phyloP scores from a whole-genome alignment of 768 basidiomycete genomes.

The Russula brevipes region DNA sequence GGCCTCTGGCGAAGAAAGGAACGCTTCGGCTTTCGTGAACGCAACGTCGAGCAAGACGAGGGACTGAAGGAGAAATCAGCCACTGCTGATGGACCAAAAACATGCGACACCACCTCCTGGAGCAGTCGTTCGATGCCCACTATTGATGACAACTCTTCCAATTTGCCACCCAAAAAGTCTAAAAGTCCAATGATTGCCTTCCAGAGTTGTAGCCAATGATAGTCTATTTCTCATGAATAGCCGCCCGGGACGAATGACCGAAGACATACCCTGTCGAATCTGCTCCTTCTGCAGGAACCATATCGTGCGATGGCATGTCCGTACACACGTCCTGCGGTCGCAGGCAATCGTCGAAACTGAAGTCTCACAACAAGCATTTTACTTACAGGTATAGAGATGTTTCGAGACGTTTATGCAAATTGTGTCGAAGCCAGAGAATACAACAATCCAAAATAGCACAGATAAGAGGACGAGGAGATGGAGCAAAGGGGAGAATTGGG shows the following conservation, averaged over 20 bases:
- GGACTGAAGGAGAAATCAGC: constrained; percentile 35
- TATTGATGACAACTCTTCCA: constrained; percentile 48
- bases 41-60: constrained; percentile 50
- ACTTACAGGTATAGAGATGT: constrained; percentile 53
- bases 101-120: constrained; percentile 43
- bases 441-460: constrained; percentile 65
- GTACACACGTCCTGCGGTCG: constrained; percentile 43
- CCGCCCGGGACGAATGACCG: not conserved
- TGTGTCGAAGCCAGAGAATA: constrained; percentile 65
- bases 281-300: constrained; percentile 53
- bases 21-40: constrained; percentile 46
- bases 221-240: constrained; percentile 39
- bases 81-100: not conserved
- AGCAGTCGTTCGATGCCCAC: constrained; percentile 50
- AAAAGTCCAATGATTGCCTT: constrained; percentile 49
- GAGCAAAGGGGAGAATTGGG: constrained; percentile 44
- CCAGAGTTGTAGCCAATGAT: constrained; percentile 66
- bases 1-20: constrained; percentile 50
- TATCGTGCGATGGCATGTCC: constrained; percentile 49
- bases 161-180: constrained; percentile 50
- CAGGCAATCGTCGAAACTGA: not conserved
- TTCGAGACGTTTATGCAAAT: constrained; percentile 58
- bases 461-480: constrained; percentile 41
- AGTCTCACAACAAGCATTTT: not conserved
- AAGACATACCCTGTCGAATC: constrained; percentile 47